Base-by-base conservation (phyloP, 2,329 filamentous ascomycete species). In the Bipolaris cookei region DNA sequence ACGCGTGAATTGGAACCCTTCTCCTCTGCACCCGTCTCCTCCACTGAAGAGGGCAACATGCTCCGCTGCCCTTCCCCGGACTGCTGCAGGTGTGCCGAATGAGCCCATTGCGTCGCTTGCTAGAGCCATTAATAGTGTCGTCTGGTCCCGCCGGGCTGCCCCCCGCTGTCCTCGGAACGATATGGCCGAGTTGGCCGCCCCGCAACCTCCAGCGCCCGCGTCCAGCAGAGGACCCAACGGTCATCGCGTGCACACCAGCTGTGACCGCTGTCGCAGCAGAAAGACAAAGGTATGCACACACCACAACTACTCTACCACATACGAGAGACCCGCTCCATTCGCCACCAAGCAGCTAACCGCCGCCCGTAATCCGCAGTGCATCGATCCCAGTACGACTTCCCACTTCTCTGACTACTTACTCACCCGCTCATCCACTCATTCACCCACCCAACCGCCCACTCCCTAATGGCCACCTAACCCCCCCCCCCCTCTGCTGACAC, bases 231-330 rank as follows among this genome's bases (percentile, higher is more conserved):
- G 62, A 37, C 65, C 67, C n/a, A 69, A 64, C 51, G 52, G 65
- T 45, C 71, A 76, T 46, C 69, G 73, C 48, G 73, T 75, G 50
- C 73, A 76, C 60, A 72, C 64, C 59, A 74, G 71, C 62, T 76
- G 74, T 54, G 74, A 76, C 59, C 64, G 74, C 42, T 76, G 74
- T 64, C 68, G 73, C 41, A 76, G 71, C 48, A 62, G 74, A 42
- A 76, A 76, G 34, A 76, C 74, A 21, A 76, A 76, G 68, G 74
- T 69, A 71, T 45, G 51, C 52, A 43, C 46, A 30, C 28, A 6
- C 28, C 28, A 21, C 21, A 21, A 21, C 3, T 21, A 21, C 2
- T 4, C 4, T 3, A 3, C 3, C 4, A 21, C 21, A 21, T 4
- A 21, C 21, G 21, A 21, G 21, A 30, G 10, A 4, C 10, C 10